phyloP scores from a whole-genome alignment of 1,284 basidiomycete species.

The Ganoderma leucocontextum region DNA sequence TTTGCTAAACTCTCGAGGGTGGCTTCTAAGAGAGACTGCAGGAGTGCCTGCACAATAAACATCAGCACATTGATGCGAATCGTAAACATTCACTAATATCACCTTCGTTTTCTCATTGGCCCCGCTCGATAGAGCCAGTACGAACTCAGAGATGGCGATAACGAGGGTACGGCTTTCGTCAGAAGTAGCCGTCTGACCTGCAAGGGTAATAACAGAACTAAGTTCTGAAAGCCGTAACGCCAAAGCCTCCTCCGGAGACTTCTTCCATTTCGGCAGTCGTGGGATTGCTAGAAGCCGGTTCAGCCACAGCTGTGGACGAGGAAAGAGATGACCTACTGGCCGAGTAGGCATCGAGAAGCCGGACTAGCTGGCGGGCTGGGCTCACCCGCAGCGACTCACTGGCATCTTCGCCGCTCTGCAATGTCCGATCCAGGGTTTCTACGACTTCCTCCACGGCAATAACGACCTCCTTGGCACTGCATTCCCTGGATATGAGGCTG shows the following conservation, averaged over 20 bases:
- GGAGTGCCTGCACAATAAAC: slow-evolving; percentile 43
- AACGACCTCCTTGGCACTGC: slow-evolving; percentile 66
- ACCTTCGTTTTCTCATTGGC: slow-evolving; percentile 29
- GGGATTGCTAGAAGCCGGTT: slow-evolving; percentile 53
- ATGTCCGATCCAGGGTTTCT: slow-evolving; percentile 52
- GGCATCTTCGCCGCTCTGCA: slow-evolving; percentile 34
- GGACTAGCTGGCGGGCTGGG: slow-evolving; percentile 43
- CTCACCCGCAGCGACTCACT: slow-evolving; percentile 34
- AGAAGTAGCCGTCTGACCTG: slow-evolving; percentile 37
- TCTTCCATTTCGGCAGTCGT: slow-evolving; percentile 44
- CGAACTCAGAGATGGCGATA: slow-evolving; percentile 40
- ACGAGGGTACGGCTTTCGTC: slow-evolving; percentile 52
- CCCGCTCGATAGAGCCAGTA: slow-evolving; percentile 37
- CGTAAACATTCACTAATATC: not conserved
- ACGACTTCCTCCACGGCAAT: slow-evolving; percentile 67
- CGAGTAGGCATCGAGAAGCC: slow-evolving; percentile 49
- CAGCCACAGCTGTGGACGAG: not conserved
- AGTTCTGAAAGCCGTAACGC: slow-evolving; percentile 53
- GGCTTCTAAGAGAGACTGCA: slow-evolving; percentile 51
- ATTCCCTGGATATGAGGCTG: slow-evolving; percentile 50
- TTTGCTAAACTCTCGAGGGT: slow-evolving; percentile 50
- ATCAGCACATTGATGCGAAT: not conserved
- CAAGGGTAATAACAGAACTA: slow-evolving; percentile 42
- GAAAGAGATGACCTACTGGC: slow-evolving; percentile 43
- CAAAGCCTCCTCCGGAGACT: slow-evolving; percentile 39